Conservation (phyloP, 371 early-diverging fungal genomes). For the Blastocladiella emersonii region DNA sequence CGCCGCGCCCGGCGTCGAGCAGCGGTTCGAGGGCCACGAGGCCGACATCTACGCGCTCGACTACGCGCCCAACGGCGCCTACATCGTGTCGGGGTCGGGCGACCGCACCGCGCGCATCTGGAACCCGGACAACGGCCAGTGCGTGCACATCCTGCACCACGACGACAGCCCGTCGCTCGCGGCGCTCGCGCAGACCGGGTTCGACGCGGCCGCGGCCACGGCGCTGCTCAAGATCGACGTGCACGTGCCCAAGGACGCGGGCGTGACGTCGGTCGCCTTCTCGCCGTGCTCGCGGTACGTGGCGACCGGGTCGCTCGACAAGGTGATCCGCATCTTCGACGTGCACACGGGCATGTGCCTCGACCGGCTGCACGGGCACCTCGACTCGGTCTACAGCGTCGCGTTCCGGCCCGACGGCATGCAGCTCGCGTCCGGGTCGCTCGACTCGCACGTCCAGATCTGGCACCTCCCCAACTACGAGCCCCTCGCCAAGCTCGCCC, state of each 20-base stretch:
- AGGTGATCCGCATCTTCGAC: slow-evolving; percentile 91
- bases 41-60: slow-evolving; percentile 95
- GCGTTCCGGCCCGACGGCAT: slow-evolving; percentile 89
- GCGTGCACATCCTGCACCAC: slow-evolving; percentile 55
- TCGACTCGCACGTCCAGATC: slow-evolving; percentile 36
- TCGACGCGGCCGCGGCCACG: not conserved
- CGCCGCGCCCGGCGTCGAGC: slow-evolving; percentile 1
- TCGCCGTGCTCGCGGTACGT: slow-evolving; percentile 67
- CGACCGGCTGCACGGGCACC: slow-evolving; percentile 89
- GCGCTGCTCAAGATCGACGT: not conserved
- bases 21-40: slow-evolving; percentile 61
- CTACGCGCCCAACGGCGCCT: slow-evolving; percentile 82
- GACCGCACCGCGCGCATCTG: slow-evolving; percentile 84
- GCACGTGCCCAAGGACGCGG: slow-evolving; percentile 59
- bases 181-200: not conserved
- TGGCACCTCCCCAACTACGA: slow-evolving; percentile 35
- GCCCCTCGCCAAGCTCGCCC: slow-evolving; percentile 8
- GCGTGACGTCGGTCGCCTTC: slow-evolving; percentile 88
- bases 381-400: slow-evolving; percentile 90
- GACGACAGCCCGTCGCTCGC: slow-evolving; percentile 36
- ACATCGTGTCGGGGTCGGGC: slow-evolving; percentile 86
- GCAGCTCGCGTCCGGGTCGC: slow-evolving; percentile 34
- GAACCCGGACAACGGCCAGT: slow-evolving; percentile 62
- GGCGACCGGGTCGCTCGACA: slow-evolving; percentile 84
- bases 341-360: slow-evolving; percentile 57